Percentiles rank a stretch among this genome's conserved stretches.
Evolutionary conservation across 2,329 filamentous ascomycete species (phyloP).

Genomic region (Claviceps purpurea): DNA sequence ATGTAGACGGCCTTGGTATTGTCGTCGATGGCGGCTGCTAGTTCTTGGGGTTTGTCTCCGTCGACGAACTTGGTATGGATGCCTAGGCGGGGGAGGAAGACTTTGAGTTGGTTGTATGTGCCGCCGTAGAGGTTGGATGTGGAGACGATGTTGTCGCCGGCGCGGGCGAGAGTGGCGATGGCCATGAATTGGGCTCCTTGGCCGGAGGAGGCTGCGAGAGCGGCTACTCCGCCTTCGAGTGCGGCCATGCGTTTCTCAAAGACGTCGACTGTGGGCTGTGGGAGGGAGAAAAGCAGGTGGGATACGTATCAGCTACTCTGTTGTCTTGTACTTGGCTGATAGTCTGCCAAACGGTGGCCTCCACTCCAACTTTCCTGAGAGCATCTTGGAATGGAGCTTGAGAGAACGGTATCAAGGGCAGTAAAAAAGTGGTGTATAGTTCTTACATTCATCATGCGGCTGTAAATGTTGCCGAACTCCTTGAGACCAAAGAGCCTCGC

Average conservation of each 20-base stretch:
- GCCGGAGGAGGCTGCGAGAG: slow-evolving; percentile 72
- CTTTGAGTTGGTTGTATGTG: slow-evolving; percentile 96
- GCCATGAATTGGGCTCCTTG: slow-evolving; percentile 90
- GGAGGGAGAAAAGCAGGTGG: slow-evolving; percentile 17
- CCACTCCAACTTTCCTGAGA: too few relatives aligned
- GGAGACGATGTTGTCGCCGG: slow-evolving; percentile 85
- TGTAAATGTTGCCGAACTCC: slow-evolving; percentile 96
- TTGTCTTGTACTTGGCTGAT: neutral
- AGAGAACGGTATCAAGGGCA: neutral
- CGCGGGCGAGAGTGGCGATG: slow-evolving; percentile 68
- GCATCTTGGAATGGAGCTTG: neutral
- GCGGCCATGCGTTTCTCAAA: slow-evolving; percentile 96
- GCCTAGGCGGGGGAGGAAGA: slow-evolving; percentile 73
- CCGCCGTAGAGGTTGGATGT: slow-evolving; percentile 88
- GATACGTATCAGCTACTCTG: neutral
- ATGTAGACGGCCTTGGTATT: slow-evolving; percentile 87
- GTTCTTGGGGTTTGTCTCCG: slow-evolving; percentile 66
- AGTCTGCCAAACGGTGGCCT: too few relatives aligned
- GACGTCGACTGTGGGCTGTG: slow-evolving; percentile 78
- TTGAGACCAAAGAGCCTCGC: slow-evolving; percentile 93
- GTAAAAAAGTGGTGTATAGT: neutral
- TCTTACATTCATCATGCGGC: slow-evolving; percentile 81
- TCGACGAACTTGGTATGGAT: slow-evolving; percentile 79
- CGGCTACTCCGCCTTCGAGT: slow-evolving; percentile 80
- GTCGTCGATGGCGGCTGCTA: slow-evolving; percentile 74